These are phyloP conservation scores for Stylonectria norvegica DNA, from an alignment of 2,329 filamentous ascomycete species.

Conservation along the genomic window DNA sequence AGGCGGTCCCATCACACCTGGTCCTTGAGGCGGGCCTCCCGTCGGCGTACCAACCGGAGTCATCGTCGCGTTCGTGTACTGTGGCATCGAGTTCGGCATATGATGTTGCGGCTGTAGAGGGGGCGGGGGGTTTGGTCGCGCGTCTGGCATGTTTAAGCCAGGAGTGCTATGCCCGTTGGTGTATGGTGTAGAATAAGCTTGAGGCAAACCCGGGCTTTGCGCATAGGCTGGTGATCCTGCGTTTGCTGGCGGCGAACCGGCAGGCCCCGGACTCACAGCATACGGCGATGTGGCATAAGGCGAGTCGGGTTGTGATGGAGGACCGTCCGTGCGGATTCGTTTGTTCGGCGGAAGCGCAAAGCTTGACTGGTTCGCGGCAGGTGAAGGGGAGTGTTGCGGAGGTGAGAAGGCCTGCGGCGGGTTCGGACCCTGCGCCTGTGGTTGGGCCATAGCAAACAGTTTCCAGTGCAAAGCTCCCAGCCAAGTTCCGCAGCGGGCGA, in stretches of 20 bases:
- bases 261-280: conserved; percentile 43
- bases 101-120: conserved; percentile 34
- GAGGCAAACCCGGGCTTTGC: conserved; percentile 31
- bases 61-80: conserved; percentile 21
- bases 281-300: conserved; percentile 56
- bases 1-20: conserved; percentile 52
- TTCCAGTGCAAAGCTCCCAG: conserved; percentile 6
- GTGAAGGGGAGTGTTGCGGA: conserved; percentile 59
- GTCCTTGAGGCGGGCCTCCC: conserved; percentile 24
- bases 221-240: conserved; percentile 36
- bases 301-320: conserved; percentile 63
- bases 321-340: conserved; percentile 57
- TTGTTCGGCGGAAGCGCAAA: conserved; percentile 67
- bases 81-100: conserved; percentile 22
- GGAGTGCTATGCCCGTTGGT: conserved; percentile 37
- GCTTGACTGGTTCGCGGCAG: conserved; percentile 51
- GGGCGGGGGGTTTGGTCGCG: conserved; percentile 28
- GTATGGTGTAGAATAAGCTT: conserved; percentile 36
- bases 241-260: conserved; percentile 39
- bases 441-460: conserved; percentile 52
- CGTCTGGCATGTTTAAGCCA: conserved; percentile 34
- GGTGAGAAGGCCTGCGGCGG: conserved; percentile 59
- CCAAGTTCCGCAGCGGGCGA: conserved; percentile 8
- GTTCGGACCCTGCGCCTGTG: conserved; percentile 44
- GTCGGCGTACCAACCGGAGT: conserved; percentile 20